A percentile compares a stretch with the other conserved stretches of the same genome.
Evolutionary conservation across 169 alveolate species (phyloP).

Genomic region (Cryptosporidium baileyi): DNA sequence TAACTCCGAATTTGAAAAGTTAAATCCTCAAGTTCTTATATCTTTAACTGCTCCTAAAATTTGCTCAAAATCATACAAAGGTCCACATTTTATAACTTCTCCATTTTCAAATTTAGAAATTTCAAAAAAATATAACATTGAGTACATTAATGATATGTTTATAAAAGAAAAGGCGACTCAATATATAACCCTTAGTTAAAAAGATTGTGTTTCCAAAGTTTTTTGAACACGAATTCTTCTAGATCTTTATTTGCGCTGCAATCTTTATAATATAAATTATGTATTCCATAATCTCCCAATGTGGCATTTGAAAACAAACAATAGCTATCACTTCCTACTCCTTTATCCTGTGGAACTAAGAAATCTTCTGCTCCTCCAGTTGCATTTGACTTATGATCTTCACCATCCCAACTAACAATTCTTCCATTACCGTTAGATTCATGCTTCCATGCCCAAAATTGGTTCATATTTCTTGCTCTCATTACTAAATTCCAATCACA

Average conservation of each 20-base stretch:
- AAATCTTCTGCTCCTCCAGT: conserved; percentile 67
- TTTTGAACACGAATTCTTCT: conserved; percentile 1
- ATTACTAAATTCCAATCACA: conserved; percentile 68
- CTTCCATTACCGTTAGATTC: background rate
- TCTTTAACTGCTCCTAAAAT: conserved; percentile 84
- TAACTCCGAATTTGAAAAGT: conserved; percentile 64
- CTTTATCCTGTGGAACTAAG: conserved; percentile 28
- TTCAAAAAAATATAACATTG: conserved; percentile 69
- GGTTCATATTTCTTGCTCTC: conserved; percentile 63
- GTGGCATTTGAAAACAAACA: conserved; percentile 7
- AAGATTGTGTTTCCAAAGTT: conserved; percentile 18
- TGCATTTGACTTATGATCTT: conserved; percentile 27
- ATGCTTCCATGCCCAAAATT: conserved; percentile 59
- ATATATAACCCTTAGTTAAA: background rate
- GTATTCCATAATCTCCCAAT: conserved; percentile 6
- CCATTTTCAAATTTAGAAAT: conserved; percentile 80
- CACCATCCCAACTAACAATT: conserved; percentile 38
- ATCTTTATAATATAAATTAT: background rate
- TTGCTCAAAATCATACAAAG: conserved; percentile 77
- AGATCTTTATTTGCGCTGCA: background rate
- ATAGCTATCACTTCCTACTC: background rate
- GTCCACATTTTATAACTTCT: conserved; percentile 84
- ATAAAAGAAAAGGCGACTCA: background rate
- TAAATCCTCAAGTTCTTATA: conserved; percentile 78
- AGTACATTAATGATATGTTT: conserved; percentile 5